phyloP scores from a whole-genome alignment of 331 rosid species.

The Acacia concinna region DNA sequence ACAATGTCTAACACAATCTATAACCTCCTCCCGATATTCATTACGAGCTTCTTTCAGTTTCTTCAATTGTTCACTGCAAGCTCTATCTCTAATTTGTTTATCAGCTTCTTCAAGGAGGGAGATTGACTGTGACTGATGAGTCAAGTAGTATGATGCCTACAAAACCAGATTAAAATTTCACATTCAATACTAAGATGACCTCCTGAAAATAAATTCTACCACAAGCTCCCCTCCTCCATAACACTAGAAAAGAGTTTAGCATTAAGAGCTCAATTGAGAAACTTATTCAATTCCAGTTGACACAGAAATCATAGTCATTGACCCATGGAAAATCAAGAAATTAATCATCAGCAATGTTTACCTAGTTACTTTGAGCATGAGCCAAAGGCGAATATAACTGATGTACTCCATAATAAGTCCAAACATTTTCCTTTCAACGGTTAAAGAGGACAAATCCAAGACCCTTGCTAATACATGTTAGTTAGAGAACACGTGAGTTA shows the following conservation, averaged over 20 bases:
- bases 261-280: not conserved
- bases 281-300: not conserved
- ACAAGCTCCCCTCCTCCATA: constrained; percentile 1
- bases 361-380: constrained; percentile 9
- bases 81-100: constrained; percentile 82
- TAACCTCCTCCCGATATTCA: constrained; percentile 75
- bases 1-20: constrained; percentile 85
- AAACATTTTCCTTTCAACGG: constrained; percentile 10
- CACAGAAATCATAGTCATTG: not conserved
- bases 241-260: constrained; percentile 8
- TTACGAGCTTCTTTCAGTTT: constrained; percentile 91
- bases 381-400: not conserved
- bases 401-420: constrained; percentile 6
- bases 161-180: constrained; percentile 36
- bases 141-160: constrained; percentile 86
- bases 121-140: constrained; percentile 85
- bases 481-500: too few species aligned
- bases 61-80: constrained; percentile 73
- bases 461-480: too few species aligned
- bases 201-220: not conserved
- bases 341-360: constrained; percentile 8
- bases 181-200: constrained; percentile 3
- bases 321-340: constrained; percentile 16
- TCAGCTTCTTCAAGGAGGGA: constrained; percentile 92
- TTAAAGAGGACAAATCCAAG: constrained; percentile 13